Conservation (phyloP, 129 eudicot genomes). For the Tagetes patula region DNA sequence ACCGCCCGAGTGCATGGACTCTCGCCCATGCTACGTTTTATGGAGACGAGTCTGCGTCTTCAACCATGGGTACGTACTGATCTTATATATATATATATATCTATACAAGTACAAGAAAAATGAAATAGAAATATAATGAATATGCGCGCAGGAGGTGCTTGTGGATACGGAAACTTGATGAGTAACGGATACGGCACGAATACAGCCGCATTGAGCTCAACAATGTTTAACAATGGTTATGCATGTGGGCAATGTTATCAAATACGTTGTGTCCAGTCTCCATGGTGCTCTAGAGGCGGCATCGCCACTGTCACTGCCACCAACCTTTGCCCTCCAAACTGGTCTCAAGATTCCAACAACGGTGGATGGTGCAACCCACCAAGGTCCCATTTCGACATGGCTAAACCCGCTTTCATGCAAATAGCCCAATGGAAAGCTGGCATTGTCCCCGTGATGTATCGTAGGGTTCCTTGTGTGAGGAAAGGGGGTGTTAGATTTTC, state of each 20-base stretch:
- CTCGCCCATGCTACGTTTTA: conserved; percentile 78
- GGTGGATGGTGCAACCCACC: conserved; percentile 99
- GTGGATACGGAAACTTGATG: conserved; percentile 80
- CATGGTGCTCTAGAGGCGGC: conserved; percentile 53
- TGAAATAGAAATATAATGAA: too few relatives aligned
- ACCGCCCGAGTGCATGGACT: conserved; percentile 52
- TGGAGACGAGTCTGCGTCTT: conserved; percentile 77
- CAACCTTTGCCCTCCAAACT: conserved; percentile 89
- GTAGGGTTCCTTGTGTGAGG: conserved; percentile 73
- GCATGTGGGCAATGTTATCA: conserved; percentile 87
- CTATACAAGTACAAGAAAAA: not conserved
- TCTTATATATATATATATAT: not conserved
- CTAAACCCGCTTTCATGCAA: conserved; percentile 90
- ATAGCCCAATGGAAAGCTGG: conserved; percentile 86
- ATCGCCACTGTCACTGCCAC: conserved; percentile 74
- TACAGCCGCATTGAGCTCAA: conserved; percentile 91
- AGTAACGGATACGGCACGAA: conserved; percentile 69
- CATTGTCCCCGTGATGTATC: conserved; percentile 75
- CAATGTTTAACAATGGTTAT: conserved; percentile 63
- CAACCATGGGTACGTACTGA: conserved; percentile 60
- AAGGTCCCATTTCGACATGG: conserved; percentile 81
- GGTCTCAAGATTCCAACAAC: conserved; percentile 52
- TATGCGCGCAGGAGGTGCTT: conserved; percentile 69
- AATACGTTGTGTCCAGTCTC: conserved; percentile 53
- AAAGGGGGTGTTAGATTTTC: conserved; percentile 62